phyloP scores from a whole-genome alignment of 2,329 filamentous ascomycete species.

The Calonectria leucothoes region DNA sequence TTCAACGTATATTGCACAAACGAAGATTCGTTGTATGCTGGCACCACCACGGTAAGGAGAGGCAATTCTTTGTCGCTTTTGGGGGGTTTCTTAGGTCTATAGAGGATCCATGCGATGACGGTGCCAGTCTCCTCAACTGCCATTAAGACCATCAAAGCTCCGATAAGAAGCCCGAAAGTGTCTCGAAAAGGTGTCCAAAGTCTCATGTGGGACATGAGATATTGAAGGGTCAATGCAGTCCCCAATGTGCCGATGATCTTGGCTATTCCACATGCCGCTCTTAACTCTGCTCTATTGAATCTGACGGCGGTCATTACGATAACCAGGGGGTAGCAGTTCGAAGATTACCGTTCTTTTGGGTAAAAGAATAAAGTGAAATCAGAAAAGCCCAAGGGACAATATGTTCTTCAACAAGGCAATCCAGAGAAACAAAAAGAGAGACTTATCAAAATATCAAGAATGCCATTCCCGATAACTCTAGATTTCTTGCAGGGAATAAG shows the following conservation, averaged over 20 bases:
- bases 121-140: background rate
- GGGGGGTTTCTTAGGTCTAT: background rate
- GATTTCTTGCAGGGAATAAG: background rate
- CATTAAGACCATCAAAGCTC: background rate
- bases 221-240: background rate
- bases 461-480: background rate
- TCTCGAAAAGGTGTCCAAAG: background rate
- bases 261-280: background rate
- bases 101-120: background rate
- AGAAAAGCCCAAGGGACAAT: background rate
- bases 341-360: background rate
- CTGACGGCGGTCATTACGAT: background rate
- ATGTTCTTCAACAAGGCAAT: background rate
- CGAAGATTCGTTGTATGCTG: background rate
- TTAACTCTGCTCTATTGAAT: background rate
- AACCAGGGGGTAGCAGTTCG: background rate
- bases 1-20: background rate
- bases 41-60: background rate
- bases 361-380: background rate
- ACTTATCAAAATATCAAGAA: background rate
- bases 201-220: background rate
- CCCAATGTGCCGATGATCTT: background rate
- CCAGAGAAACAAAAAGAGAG: background rate
- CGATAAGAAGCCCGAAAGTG: background rate
- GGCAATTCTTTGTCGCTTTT: background rate